Conservation (phyloP, 768 basidiomycete species). For the Candolleomyces efflorescens region DNA sequence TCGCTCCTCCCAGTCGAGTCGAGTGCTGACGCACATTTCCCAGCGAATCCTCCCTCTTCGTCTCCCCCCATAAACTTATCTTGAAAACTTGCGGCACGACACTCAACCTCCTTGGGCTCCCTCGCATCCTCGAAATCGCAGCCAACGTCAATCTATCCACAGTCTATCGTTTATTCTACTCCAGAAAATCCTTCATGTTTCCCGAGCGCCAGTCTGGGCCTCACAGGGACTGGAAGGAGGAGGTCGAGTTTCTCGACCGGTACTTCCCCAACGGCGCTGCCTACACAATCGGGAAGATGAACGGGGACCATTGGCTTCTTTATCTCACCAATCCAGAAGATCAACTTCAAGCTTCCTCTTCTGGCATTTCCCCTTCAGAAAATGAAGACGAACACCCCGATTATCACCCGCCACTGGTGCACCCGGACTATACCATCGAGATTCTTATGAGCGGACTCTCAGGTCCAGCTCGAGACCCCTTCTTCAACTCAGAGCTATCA, state of each 20-base stretch:
- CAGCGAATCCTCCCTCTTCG: constrained; percentile 97
- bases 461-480: constrained; percentile 67
- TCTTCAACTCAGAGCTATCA: constrained; percentile 47
- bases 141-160: constrained; percentile 59
- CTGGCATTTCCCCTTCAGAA: constrained; percentile 6
- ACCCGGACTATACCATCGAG: constrained; percentile 91
- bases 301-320: constrained; percentile 97
- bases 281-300: constrained; percentile 96
- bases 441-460: constrained; percentile 95
- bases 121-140: constrained; percentile 93
- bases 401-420: constrained; percentile 9
- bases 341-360: constrained; percentile 17
- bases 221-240: constrained; percentile 90
- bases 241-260: constrained; percentile 87
- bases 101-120: constrained; percentile 91
- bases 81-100: constrained; percentile 99
- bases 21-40: constrained; percentile 10
- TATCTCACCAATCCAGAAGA: constrained; percentile 73
- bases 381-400: constrained; percentile 1
- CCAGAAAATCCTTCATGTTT: constrained; percentile 98
- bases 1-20: constrained; percentile 1
- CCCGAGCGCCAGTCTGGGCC: constrained; percentile 93
- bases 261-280: constrained; percentile 88
- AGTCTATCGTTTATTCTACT: constrained; percentile 94
- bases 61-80: constrained; percentile 92